Base-by-base conservation (phyloP, 2,329 filamentous ascomycete genomes). In the Clarireedia monteithiana region DNA sequence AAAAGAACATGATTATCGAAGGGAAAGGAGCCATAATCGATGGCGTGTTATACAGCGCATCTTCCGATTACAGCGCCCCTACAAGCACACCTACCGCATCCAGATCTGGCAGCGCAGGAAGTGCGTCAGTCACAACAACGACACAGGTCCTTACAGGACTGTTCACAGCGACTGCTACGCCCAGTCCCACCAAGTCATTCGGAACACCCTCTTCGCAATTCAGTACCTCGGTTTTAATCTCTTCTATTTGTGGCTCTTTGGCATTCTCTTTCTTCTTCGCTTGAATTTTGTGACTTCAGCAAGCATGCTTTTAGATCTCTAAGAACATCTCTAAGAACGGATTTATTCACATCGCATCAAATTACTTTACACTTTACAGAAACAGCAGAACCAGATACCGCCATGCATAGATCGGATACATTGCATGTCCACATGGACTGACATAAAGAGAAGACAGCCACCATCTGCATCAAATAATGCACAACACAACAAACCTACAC, bases 1-100 rank as follows among this genome's bases (percentile, higher is more conserved):
- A 82, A 63, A 71, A 73, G 4, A 65, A 74, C 26, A 75, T 73
- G 58, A 74, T 83, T 48, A 63, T 71, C 6, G 69, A 70, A 1
- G 74, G 76, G 3, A 64, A 78, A 34, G 85, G 83, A 0, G 72
- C 77, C 2, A 75, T 85, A 45, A 76, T 83, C 61, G 82, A 84
- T 60, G 84, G 82, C 6, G 73, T 86, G 20, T 73, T 82, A 63
- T 79, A 79, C 60, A 64, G 64, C 36, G 70, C 69, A 2, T 65
- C 68, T 10, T 69, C 67, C 15, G 74, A 77, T 56, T 78, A 73
- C 72, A 67, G 60, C 42, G 64, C 62, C 9, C 50, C 54, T 17
- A 52, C 42, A 7, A 58, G 60, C 9, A 59, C 64, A 30, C 45
- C 60, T 15, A 61, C 59, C 6, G 26, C 59, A 10, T 17, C 56